Percentiles rank a stretch among this genome's conserved stretches.
phyloP scores from a whole-genome alignment of 345 rosid species.

The Brassica incana region DNA sequence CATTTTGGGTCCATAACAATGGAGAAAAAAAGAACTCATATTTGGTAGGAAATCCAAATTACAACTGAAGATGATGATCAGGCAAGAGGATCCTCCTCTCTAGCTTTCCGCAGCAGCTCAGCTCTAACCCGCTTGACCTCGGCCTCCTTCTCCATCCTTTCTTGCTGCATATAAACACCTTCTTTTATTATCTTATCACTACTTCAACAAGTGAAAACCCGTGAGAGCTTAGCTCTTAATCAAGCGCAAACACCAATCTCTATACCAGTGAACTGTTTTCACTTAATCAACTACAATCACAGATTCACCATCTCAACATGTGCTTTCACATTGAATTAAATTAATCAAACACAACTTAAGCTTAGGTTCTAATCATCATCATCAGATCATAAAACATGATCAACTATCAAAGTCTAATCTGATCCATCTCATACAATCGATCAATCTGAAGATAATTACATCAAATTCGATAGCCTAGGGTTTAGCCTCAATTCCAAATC shows the following conservation, averaged over 20 bases:
- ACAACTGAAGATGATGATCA: constrained; percentile 1
- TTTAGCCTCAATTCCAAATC: constrained; percentile 24
- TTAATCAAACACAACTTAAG: neutral
- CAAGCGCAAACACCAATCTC: neutral
- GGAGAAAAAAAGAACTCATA: neutral
- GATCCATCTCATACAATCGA: neutral
- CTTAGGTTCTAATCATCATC: neutral
- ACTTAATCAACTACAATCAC: neutral
- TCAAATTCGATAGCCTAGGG: constrained; percentile 32
- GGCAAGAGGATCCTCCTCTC: constrained; percentile 48
- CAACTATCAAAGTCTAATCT: neutral
- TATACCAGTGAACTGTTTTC: neutral
- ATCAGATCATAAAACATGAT: neutral
- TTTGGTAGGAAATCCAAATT: neutral
- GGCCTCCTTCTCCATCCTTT: constrained; percentile 61
- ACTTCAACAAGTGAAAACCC: neutral
- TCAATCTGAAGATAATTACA: neutral
- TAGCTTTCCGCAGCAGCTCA: constrained; percentile 51
- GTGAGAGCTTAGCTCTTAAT: neutral
- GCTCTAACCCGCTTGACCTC: constrained; percentile 59
- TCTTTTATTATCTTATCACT: neutral
- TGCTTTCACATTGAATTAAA: neutral
- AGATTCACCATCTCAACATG: neutral
- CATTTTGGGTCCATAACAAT: neutral
- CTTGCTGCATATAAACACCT: constrained; percentile 40